Conservation (phyloP, 2,329 filamentous ascomycete species). For the Apiospora hydei region DNA sequence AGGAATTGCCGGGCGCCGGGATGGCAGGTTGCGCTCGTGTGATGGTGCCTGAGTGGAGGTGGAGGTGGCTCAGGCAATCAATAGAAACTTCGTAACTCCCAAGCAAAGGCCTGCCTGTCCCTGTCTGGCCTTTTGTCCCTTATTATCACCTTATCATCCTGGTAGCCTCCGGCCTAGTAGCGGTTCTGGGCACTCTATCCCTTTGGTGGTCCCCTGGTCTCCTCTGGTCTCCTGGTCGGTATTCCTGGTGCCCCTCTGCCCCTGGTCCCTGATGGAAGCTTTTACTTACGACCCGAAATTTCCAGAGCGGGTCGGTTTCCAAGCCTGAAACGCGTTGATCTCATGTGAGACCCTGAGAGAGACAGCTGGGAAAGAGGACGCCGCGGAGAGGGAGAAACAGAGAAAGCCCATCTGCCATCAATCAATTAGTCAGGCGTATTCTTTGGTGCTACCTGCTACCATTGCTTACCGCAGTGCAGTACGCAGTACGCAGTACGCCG, state of each 20-base stretch:
- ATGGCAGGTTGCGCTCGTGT: conserved; percentile 3
- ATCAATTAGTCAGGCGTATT: background rate
- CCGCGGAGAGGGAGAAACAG: background rate
- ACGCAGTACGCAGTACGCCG: background rate
- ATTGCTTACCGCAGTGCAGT: background rate
- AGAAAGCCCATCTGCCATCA: background rate
- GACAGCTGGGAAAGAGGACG: background rate
- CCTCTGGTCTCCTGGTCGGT: background rate
- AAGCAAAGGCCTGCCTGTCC: background rate
- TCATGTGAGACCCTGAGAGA: conserved; percentile 19
- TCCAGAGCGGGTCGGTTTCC: conserved; percentile 17
- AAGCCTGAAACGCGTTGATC: conserved; percentile 15
- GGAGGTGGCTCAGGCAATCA: conserved; percentile 15
- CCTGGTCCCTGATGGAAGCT: conserved; percentile 1
- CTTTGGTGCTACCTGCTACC: background rate
- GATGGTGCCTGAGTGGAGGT: conserved; percentile 16
- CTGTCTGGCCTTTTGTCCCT: background rate
- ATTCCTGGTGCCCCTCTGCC: background rate
- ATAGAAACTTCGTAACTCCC: background rate
- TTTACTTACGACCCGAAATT: conserved; percentile 13
- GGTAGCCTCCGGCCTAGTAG: too few species aligned
- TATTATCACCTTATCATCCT: too few species aligned
- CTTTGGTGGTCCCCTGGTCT: background rate
- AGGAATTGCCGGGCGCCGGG: conserved; percentile 9
- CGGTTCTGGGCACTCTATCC: too few species aligned